A percentile compares a stretch with the other conserved stretches of the same genome.
Evolutionary conservation across 306 rosid genomes (phyloP).

Genomic region (Mimosa bimucronata): DNA sequence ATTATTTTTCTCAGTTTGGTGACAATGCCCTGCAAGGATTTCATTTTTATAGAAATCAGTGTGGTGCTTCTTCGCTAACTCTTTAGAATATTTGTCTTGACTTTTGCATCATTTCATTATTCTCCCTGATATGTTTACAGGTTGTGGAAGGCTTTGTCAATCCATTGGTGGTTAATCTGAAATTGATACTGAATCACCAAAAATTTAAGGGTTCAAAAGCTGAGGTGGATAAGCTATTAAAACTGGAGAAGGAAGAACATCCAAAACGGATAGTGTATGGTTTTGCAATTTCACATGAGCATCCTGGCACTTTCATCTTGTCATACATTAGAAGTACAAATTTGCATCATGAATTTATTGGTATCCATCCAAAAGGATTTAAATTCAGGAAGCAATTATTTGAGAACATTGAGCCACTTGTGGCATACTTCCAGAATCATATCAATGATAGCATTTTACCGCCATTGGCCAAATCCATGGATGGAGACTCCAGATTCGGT

Average conservation of each 20-base stretch:
- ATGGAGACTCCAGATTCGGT: constrained; percentile 30
- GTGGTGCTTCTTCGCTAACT: not conserved
- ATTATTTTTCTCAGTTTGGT: not conserved
- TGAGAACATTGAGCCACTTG: constrained; percentile 42
- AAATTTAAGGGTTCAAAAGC: constrained; percentile 58
- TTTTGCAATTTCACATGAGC: constrained; percentile 51
- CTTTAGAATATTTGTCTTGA: constrained; percentile 19
- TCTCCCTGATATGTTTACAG: constrained; percentile 31
- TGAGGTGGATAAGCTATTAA: constrained; percentile 48
- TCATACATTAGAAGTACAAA: constrained; percentile 49
- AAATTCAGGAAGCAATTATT: constrained; percentile 57
- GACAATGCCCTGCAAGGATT: constrained; percentile 24
- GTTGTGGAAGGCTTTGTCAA: constrained; percentile 47
- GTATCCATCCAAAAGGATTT: constrained; percentile 54
- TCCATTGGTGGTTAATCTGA: constrained; percentile 51
- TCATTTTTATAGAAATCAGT: not conserved
- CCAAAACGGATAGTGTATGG: constrained; percentile 52
- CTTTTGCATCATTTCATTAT: constrained; percentile 19
- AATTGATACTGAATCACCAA: constrained; percentile 41
- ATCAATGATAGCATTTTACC: constrained; percentile 42
- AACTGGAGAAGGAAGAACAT: constrained; percentile 47
- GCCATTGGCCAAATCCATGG: constrained; percentile 2
- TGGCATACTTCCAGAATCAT: constrained; percentile 54
- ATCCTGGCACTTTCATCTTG: constrained; percentile 57
- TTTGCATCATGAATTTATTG: constrained; percentile 53